Percentiles rank a stretch among this genome's conserved stretches.
Evolutionary conservation across 345 rosid species (phyloP).

Genomic region (Gynandropsis gynandra): DNA sequence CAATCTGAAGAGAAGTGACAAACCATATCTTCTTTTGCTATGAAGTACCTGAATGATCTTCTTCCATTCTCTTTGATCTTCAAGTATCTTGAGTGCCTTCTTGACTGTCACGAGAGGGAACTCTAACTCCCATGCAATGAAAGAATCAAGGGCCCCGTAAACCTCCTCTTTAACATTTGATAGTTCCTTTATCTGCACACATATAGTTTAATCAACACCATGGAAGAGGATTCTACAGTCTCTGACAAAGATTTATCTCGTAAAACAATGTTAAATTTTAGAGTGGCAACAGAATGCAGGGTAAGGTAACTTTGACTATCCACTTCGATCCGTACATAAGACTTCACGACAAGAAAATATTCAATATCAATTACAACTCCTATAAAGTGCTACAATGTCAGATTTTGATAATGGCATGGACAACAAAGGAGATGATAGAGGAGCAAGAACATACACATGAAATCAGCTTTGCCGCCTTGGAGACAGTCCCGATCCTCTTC

Average conservation of each 20-base stretch:
- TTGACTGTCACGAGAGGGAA: slow-evolving; percentile 79
- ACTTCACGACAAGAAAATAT: slow-evolving; percentile 1
- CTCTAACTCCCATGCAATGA: slow-evolving; percentile 93
- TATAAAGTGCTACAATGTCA: not conserved
- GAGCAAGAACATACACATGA: slow-evolving; percentile 37
- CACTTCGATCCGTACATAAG: not conserved
- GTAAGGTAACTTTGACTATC: not conserved
- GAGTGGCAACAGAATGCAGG: not conserved
- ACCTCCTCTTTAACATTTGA: slow-evolving; percentile 94
- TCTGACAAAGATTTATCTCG: too few relatives aligned
- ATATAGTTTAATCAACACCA: too few relatives aligned
- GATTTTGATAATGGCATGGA: slow-evolving; percentile 4
- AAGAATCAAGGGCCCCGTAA: slow-evolving; percentile 86
- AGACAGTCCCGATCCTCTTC: slow-evolving; percentile 64
- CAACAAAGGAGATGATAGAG: too few relatives aligned
- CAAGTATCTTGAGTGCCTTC: slow-evolving; percentile 81
- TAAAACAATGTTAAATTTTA: slow-evolving; percentile 10
- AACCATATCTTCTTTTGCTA: not conserved
- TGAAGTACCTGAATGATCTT: slow-evolving; percentile 70
- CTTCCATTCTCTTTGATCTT: slow-evolving; percentile 76
- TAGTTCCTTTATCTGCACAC: slow-evolving; percentile 53
- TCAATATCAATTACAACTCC: not conserved
- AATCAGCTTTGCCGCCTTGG: slow-evolving; percentile 73
- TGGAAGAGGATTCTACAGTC: too few relatives aligned
- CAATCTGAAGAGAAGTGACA: not conserved